Conservation (phyloP, 768 basidiomycete genomes). For the Hypholoma sublateritium region DNA sequence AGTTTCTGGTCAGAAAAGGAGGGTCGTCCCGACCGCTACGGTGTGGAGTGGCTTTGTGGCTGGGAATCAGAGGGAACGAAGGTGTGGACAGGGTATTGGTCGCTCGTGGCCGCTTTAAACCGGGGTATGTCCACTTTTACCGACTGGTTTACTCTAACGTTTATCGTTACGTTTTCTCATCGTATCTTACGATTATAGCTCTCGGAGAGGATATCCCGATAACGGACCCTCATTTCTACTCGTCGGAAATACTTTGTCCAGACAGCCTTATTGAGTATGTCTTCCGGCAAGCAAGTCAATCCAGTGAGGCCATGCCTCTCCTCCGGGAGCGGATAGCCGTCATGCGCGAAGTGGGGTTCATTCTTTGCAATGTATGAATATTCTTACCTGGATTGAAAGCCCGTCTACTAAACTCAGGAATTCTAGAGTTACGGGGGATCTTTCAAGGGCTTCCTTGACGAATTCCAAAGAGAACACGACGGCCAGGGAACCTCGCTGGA, state of each 20-base stretch:
- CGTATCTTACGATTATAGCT: constrained; percentile 40
- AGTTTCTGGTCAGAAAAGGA: constrained; percentile 85
- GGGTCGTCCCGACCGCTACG: constrained; percentile 60
- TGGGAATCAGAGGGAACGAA: constrained; percentile 55
- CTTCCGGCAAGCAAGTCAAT: constrained; percentile 61
- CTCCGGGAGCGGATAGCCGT: constrained; percentile 69
- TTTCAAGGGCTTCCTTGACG: constrained; percentile 62
- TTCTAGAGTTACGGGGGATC: constrained; percentile 67
- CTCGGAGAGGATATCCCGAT: constrained; percentile 76
- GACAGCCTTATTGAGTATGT: constrained; percentile 67
- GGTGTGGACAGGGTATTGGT: constrained; percentile 85
- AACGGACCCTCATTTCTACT: constrained; percentile 77
- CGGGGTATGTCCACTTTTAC: constrained; percentile 49
- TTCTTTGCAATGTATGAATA: constrained; percentile 63
- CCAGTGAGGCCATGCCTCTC: constrained; percentile 67
- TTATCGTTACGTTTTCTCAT: background rate
- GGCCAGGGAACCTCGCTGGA: constrained; percentile 67
- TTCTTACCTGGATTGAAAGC: background rate
- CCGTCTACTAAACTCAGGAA: background rate
- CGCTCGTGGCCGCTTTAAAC: constrained; percentile 80
- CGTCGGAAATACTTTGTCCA: constrained; percentile 67
- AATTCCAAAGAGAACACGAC: constrained; percentile 53
- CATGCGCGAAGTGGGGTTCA: constrained; percentile 75
- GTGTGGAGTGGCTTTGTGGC: constrained; percentile 72
- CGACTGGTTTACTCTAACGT: constrained; percentile 1